Evolutionary conservation across 768 basidiomycete genomes (phyloP).

Genomic region (Paxillus ammoniavirescens): DNA sequence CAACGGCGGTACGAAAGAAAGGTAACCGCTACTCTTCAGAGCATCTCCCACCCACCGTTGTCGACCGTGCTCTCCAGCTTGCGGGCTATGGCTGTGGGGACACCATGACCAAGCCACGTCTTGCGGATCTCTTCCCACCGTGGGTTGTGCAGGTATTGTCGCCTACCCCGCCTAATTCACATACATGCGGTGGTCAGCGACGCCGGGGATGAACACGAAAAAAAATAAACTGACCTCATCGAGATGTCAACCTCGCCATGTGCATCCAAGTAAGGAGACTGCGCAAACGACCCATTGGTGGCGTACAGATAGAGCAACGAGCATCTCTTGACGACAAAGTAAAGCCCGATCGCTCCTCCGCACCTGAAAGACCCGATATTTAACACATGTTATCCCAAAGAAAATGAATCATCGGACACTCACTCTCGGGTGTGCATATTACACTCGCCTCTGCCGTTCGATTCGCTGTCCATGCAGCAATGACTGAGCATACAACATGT

Average conservation of each 20-base stretch:
- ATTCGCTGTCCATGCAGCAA: slow-evolving; percentile 74
- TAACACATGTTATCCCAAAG: too few species aligned
- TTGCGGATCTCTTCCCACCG: slow-evolving; percentile 92
- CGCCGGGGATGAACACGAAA: not conserved
- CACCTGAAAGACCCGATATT: slow-evolving; percentile 51
- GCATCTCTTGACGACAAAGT: slow-evolving; percentile 90
- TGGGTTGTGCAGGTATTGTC: slow-evolving; percentile 81
- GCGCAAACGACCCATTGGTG: slow-evolving; percentile 83
- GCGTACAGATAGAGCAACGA: slow-evolving; percentile 87
- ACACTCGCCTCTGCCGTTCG: slow-evolving; percentile 76
- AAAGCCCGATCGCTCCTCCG: slow-evolving; percentile 85
- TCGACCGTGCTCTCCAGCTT: slow-evolving; percentile 86
- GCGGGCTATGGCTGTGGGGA: slow-evolving; percentile 87
- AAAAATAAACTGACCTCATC: slow-evolving; percentile 65
- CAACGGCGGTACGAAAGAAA: not conserved
- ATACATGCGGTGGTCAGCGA: not conserved
- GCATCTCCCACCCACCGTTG: slow-evolving; percentile 90
- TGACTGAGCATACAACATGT: slow-evolving; percentile 89
- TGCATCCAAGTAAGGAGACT: slow-evolving; percentile 88
- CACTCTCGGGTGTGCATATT: slow-evolving; percentile 95
- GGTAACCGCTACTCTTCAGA: slow-evolving; percentile 37
- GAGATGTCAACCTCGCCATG: slow-evolving; percentile 93
- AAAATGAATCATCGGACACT: slow-evolving; percentile 32
- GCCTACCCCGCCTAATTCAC: slow-evolving; percentile 68
- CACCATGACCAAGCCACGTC: slow-evolving; percentile 86